Evolutionary conservation across 164 flowering plant genomes (phyloP).

Genomic region (Magnolia changhungtana): DNA sequence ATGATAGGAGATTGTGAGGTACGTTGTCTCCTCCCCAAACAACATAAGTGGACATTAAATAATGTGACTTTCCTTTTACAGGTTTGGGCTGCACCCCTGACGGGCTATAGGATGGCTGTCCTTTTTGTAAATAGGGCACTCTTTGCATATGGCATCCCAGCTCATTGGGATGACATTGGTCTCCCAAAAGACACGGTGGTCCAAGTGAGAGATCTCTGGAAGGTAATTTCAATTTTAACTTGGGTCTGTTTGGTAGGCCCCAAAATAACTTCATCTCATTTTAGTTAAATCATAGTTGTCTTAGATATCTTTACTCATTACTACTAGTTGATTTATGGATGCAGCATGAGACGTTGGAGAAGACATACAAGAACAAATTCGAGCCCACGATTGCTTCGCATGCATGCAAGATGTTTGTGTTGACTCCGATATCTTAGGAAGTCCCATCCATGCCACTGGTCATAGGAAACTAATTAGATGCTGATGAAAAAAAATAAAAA

Average conservation of each 20-base stretch:
- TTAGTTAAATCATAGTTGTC: too few species aligned
- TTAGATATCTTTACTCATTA: too few species aligned
- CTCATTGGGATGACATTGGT: conserved; percentile 72
- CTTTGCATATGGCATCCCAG: conserved; percentile 36
- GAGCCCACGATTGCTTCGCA: conserved; percentile 40
- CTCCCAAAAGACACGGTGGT: conserved; percentile 39
- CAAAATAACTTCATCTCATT: too few species aligned
- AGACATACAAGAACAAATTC: conserved; percentile 39
- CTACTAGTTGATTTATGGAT: neutral
- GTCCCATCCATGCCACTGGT: neutral
- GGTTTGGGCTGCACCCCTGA: conserved; percentile 85
- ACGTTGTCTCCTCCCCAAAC: conserved; percentile 8
- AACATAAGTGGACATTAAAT: neutral
- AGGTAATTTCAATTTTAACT: conserved; percentile 30
- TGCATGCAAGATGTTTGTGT: conserved; percentile 26
- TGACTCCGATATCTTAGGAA: conserved; percentile 21
- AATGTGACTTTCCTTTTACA: conserved; percentile 14
- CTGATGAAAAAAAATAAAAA: too few species aligned
- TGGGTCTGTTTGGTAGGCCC: too few species aligned
- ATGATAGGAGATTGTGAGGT: conserved; percentile 70
- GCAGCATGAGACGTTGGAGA: conserved; percentile 65
- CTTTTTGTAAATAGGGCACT: conserved; percentile 54
- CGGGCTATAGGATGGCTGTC: conserved; percentile 52
- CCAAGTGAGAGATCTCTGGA: conserved; percentile 71
- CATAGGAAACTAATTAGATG: too few species aligned